These are phyloP conservation scores for Xylariomycetidae sp. DNA, from an alignment of 2,329 filamentous ascomycete genomes.

Conservation along the genomic window DNA sequence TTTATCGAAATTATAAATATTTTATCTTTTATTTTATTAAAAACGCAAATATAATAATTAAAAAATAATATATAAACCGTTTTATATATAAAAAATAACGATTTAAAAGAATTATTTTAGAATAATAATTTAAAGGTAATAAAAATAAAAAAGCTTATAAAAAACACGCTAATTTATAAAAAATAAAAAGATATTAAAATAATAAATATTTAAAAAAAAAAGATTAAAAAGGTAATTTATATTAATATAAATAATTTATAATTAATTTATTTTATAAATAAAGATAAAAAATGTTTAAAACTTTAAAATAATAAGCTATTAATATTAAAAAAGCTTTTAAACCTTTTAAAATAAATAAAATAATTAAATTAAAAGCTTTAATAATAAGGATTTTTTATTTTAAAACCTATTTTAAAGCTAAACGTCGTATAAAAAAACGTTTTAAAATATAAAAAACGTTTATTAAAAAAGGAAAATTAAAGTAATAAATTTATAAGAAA, in stretches of 20 bases:
- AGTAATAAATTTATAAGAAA: too few species aligned
- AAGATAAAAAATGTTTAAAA: too few species aligned
- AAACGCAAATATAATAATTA: not conserved
- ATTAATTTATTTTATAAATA: not conserved
- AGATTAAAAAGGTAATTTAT: not conserved
- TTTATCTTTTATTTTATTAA: not conserved
- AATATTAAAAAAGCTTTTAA: not conserved
- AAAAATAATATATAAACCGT: not conserved
- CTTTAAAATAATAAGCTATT: too few species aligned
- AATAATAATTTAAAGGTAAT: not conserved
- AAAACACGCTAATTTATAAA: not conserved
- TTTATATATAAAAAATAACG: too few species aligned
- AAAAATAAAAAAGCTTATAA: not conserved
- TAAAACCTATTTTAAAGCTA: slow-evolving; percentile 1
- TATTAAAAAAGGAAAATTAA: too few species aligned
- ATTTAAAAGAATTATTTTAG: not conserved
- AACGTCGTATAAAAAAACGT: too few species aligned
- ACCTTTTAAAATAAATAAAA: not conserved
- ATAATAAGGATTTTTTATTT: not conserved
- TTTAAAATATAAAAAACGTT: too few species aligned
- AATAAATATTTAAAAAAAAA: not conserved
- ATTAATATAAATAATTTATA: not conserved
- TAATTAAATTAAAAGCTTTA: not conserved
- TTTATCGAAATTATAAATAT: too few species aligned
- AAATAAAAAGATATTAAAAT: not conserved